Evolutionary conservation across 805 yeast species (phyloP).

Genomic region (Nakazawaea pomicola): DNA sequence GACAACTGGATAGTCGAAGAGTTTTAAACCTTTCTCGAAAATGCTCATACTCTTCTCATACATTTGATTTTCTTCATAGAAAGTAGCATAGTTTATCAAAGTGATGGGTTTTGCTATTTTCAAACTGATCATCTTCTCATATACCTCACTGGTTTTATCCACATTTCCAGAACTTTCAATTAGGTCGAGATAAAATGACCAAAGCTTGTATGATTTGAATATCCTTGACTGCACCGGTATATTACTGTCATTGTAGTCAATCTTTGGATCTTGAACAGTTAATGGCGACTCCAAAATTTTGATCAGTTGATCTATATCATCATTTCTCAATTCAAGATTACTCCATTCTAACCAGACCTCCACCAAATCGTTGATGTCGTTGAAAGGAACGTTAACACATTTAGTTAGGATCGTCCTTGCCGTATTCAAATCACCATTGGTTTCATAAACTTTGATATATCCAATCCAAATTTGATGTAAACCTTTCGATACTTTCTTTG

Average conservation of each 20-base stretch:
- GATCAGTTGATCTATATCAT: slow-evolving; percentile 39
- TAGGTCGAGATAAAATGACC: slow-evolving; percentile 72
- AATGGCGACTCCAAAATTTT: slow-evolving; percentile 38
- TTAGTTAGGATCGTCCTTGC: slow-evolving; percentile 61
- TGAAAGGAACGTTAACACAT: slow-evolving; percentile 68
- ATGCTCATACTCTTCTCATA: slow-evolving; percentile 49
- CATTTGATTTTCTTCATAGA: slow-evolving; percentile 43
- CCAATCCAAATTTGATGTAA: slow-evolving; percentile 63
- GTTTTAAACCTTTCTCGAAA: slow-evolving; percentile 62
- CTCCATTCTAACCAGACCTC: slow-evolving; percentile 74
- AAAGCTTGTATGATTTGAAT: slow-evolving; percentile 57
- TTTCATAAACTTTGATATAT: slow-evolving; percentile 63
- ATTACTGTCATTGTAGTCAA: slow-evolving; percentile 32
- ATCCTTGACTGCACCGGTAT: slow-evolving; percentile 53
- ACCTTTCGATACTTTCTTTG: slow-evolving; percentile 42
- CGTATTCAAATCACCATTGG: slow-evolving; percentile 45
- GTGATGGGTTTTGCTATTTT: slow-evolving; percentile 67
- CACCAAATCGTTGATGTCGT: slow-evolving; percentile 56
- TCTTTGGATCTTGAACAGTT: slow-evolving; percentile 21
- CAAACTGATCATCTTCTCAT: slow-evolving; percentile 49
- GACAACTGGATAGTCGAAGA: slow-evolving; percentile 56
- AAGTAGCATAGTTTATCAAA: slow-evolving; percentile 61
- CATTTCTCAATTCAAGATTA: slow-evolving; percentile 51
- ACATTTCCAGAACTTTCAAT: slow-evolving; percentile 51
- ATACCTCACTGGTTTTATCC: slow-evolving; percentile 34